Evolutionary conservation across 2,329 filamentous ascomycete genomes (phyloP), one percentile per base, ranked within the genome.

Genomic region (Hypoxylon sp.): DNA sequence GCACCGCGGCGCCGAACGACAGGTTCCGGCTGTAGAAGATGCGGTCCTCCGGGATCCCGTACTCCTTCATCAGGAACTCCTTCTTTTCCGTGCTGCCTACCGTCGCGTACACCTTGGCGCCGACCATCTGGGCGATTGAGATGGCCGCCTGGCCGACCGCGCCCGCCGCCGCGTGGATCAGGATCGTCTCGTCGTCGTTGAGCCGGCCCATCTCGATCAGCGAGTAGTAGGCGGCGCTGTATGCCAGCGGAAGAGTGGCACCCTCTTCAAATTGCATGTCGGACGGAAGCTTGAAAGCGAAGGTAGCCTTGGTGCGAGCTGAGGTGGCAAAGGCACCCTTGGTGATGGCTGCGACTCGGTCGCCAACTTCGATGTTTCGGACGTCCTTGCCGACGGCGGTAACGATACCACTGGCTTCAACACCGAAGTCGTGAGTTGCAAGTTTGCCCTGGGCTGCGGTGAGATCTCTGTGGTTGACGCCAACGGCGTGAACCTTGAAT

Each of bases 261-360:
- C 67, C 72, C 19, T 70, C 66, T 34, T 73, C 72, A 50, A 72
- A 73, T 15, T 70, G 66, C 67, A 75, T 71, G 47, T 73, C 67
- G 1, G 39, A 49, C 0, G 73, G 72, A 20, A 74, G 61, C 54
- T 72, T 73, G 65, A 75, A 72, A 3, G 72, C 70, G 53, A 74
- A 74, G 2, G 67, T 61, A 2, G 61, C 73, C 48, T 68, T 72
- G 1, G 72, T 71, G 8, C 74, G 71, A 7, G 69, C 68, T 15
- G 60, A 62, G 1, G 73, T 75, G 24, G 73, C 70, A 22, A 74
- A 73, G 7, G 71, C 73, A 11, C 68, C 70, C 79, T 81, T 56
- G 72, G 77, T 76, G 11, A 84, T 76, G 17, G 78, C 77, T 34
- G 72, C 73, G 3, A 76, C 72, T 10, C 68, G 65, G 64, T 75